A percentile compares a stretch with the other conserved stretches of the same genome.
Conservation (phyloP, 2,329 filamentous ascomycete species). For the Bisporella sp. region DNA sequence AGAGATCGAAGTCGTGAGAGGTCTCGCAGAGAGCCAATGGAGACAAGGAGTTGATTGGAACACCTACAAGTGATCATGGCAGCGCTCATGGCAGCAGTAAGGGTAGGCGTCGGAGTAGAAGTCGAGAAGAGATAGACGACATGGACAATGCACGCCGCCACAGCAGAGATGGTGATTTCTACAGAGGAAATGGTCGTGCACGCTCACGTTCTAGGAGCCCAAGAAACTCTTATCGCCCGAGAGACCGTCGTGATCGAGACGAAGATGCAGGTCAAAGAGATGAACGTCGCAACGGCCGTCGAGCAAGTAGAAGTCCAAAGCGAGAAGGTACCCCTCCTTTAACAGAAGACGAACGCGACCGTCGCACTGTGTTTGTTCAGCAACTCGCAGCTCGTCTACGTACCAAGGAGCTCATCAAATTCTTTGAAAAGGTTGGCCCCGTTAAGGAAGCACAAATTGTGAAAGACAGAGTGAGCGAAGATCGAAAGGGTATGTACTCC, state of each 20-base stretch:
- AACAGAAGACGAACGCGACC: slow-evolving; percentile 93
- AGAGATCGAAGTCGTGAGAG: slow-evolving; percentile 52
- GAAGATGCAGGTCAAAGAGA: slow-evolving; percentile 38
- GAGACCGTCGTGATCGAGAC: slow-evolving; percentile 44
- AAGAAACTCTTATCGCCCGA: slow-evolving; percentile 42
- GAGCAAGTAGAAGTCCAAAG: slow-evolving; percentile 33
- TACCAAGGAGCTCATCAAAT: slow-evolving; percentile 85
- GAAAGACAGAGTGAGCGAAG: slow-evolving; percentile 92
- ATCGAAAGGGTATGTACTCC: slow-evolving; percentile 82
- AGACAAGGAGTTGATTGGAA: slow-evolving; percentile 52
- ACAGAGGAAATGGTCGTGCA: slow-evolving; percentile 56
- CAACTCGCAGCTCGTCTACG: slow-evolving; percentile 91
- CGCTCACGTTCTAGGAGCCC: slow-evolving; percentile 70
- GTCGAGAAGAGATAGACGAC: slow-evolving; percentile 67
- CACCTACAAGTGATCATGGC: slow-evolving; percentile 67
- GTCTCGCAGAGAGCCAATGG: slow-evolving; percentile 35
- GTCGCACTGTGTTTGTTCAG: slow-evolving; percentile 95
- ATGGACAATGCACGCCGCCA: slow-evolving; percentile 56
- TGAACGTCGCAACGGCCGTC: slow-evolving; percentile 33
- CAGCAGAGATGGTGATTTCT: slow-evolving; percentile 64
- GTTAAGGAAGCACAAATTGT: slow-evolving; percentile 98
- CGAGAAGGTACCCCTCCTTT: slow-evolving; percentile 59
- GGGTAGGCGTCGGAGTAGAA: slow-evolving; percentile 74
- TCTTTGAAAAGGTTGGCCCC: slow-evolving; percentile 90
- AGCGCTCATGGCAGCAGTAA: slow-evolving; percentile 63